Base-by-base conservation (phyloP, 2,329 filamentous ascomycete genomes). In the Sphaerulina vaccinii region DNA sequence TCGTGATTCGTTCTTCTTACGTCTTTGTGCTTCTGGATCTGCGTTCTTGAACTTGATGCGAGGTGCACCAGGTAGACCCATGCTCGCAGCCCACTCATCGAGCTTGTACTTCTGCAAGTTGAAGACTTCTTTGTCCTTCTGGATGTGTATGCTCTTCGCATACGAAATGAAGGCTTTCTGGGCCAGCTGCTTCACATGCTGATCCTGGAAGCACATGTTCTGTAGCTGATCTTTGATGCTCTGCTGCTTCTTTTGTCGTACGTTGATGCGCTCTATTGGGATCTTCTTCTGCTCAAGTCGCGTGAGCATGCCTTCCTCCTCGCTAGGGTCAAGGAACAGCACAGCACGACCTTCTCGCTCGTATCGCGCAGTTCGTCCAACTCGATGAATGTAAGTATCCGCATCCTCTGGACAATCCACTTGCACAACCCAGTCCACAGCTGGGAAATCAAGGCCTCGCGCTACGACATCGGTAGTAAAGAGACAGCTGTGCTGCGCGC, bases 341-440 rank as follows among this genome's bases (percentile, higher is more conserved):
- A 97, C 89, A 1, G 93, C 92, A 33, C 86, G 84, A 6, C 93
- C 93, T 47, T 89, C 83, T 58, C 87, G 86, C 64, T 96, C 86
- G 69, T 95, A 97, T 18, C 92, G 83, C n/a, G 93, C 93, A 15
- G 93, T 97, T 23, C 93, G 83, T 1, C 93, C 93, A 3, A 96
- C 92, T 53, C 93, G 84, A 72, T 99, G 93, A 61, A 99, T 97
- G 65, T 99, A 99, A 0, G 93, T 99, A 65, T 97, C 93, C 3
- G 88, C 87, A 69, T 99, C 92, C 70, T 99, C 93, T 0, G 93
- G 93, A 60, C 89, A 95, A 69, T 99, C 93, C n/a, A 89, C 80
- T 68, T 99, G 93, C n/a, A 99, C 90, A 4, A 99, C 93, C 87
- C 93, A 99, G 69, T 99, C 93, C 0, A 99, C 93, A 2, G 90